Percentiles rank a stretch among this genome's conserved stretches.
These are phyloP conservation scores for Saccharum hybrid DNA, from an alignment of 202 grass and related monocot species.

Conservation along the genomic window DNA sequence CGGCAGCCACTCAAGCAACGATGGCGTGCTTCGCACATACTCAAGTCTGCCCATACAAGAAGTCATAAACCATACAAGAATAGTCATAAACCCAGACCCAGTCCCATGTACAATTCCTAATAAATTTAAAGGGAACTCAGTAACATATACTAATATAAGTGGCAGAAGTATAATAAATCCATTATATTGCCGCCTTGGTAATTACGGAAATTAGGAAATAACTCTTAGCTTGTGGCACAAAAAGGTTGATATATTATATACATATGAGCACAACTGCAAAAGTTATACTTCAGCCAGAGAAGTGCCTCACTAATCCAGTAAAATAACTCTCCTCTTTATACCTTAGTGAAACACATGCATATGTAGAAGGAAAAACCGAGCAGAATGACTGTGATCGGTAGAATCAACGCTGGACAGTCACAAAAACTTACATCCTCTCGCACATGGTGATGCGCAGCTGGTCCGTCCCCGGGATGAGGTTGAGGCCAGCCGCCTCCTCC, in stretches of 20 bases:
- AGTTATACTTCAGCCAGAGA: not conserved
- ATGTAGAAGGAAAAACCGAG: too few species aligned
- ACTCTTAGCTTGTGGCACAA: not conserved
- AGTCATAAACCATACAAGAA: too few species aligned
- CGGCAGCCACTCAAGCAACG: slow-evolving; percentile 45
- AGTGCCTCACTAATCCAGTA: not conserved
- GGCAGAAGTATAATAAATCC: not conserved
- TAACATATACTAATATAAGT: not conserved
- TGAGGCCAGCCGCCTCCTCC: too few species aligned
- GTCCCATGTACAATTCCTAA: not conserved
- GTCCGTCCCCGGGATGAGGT: too few species aligned
- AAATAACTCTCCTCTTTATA: not conserved
- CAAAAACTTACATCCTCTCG: too few species aligned
- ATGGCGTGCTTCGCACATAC: slow-evolving; percentile 45
- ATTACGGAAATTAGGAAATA: not conserved
- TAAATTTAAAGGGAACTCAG: slow-evolving; percentile 1
- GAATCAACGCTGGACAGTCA: too few species aligned
- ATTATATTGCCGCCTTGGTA: not conserved
- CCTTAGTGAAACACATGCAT: too few species aligned
- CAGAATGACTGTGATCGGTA: too few species aligned
- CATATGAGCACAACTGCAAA: too few species aligned
- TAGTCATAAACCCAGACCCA: too few species aligned
- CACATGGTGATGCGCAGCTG: too few species aligned
- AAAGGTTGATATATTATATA: not conserved
- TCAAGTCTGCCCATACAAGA: slow-evolving; percentile 42